Conservation (phyloP, 2,329 filamentous ascomycete genomes). For the Myriangium duriaei region DNA sequence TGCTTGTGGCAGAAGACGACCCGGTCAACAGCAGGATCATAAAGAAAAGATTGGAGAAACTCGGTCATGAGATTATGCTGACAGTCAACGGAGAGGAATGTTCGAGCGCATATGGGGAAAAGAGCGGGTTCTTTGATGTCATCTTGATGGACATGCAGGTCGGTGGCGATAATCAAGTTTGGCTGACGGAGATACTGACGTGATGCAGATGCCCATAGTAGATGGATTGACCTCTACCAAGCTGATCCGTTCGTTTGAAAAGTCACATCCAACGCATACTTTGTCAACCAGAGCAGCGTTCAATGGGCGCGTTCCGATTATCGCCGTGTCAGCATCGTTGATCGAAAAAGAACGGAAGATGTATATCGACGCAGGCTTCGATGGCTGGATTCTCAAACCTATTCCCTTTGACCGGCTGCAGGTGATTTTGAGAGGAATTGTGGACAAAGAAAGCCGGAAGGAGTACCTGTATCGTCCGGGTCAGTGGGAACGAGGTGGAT, state of each 20-base stretch:
- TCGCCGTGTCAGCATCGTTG: slow-evolving; percentile 76
- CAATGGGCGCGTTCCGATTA: slow-evolving; percentile 63
- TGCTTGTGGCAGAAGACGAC: slow-evolving; percentile 78
- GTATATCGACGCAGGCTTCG: slow-evolving; percentile 70
- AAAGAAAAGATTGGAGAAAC: slow-evolving; percentile 64
- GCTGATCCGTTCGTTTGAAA: slow-evolving; percentile 66
- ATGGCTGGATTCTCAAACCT: slow-evolving; percentile 83
- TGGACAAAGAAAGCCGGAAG: slow-evolving; percentile 45
- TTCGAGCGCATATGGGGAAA: slow-evolving; percentile 54
- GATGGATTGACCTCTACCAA: slow-evolving; percentile 72
- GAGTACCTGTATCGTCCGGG: slow-evolving; percentile 58
- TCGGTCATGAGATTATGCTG: slow-evolving; percentile 57
- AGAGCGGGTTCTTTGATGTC: slow-evolving; percentile 54
- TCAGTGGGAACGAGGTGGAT: slow-evolving; percentile 75
- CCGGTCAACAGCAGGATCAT: slow-evolving; percentile 76
- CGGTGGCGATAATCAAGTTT: too few relatives aligned
- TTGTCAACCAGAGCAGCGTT: slow-evolving; percentile 47
- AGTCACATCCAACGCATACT: slow-evolving; percentile 34
- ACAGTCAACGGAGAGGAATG: slow-evolving; percentile 81
- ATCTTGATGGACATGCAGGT: slow-evolving; percentile 92
- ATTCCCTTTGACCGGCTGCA: slow-evolving; percentile 68
- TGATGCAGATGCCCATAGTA: slow-evolving; percentile 72
- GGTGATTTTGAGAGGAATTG: slow-evolving; percentile 56
- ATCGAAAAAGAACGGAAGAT: slow-evolving; percentile 53
- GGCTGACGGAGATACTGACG: too few relatives aligned